Evolutionary conservation across 768 basidiomycete genomes (phyloP), one percentile per base, ranked within the genome.

Genomic region (Calocybe cyanea): DNA sequence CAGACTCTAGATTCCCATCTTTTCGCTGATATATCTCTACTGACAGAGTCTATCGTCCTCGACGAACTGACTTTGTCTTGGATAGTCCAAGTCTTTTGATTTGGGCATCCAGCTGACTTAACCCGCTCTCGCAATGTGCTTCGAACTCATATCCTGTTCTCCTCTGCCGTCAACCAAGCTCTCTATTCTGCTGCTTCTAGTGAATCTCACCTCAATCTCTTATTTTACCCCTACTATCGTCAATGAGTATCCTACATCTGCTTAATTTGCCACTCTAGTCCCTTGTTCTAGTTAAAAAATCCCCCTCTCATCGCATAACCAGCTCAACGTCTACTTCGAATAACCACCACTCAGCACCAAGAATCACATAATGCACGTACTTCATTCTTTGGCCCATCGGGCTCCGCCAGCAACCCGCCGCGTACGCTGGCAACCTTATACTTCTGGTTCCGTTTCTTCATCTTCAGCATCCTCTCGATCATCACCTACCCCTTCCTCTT

Each of bases 391-490:
- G 45, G 77, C 86, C 70, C 85, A 86, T 61, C 70, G 86, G 72
- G 85, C 83, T n/a, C n/a, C n/a, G 31, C 79, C 81, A 50, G 76
- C 80, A 1, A 71, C 85, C 48, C 80, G 86, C 40, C 70, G 84
- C 62, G 70, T 81, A 56, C 83, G 88, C 56, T 90, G 87, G 87
- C 88, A 89, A 68, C 87, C 87, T 54, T 91, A 89, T 64, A 66
- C 70, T 53, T 61, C 79, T 42, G 63, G 73, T 43, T 59, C 66
- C 43, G 65, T 65, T 36, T 57, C 75, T 35, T 65, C 72, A 19
- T 63, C 62, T 36, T 66, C 61, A 41, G 63, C 63, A 40, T 60
- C 63, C 41, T 61, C 72, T 48, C 63, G 63, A 49, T 75, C 77
- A 35, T 69, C 73, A 38, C 53, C 63, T 10, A n/a, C n/a, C n/a